Evolutionary conservation across 2,329 filamentous ascomycete genomes (phyloP).

Genomic region (Fusarium setosum): DNA sequence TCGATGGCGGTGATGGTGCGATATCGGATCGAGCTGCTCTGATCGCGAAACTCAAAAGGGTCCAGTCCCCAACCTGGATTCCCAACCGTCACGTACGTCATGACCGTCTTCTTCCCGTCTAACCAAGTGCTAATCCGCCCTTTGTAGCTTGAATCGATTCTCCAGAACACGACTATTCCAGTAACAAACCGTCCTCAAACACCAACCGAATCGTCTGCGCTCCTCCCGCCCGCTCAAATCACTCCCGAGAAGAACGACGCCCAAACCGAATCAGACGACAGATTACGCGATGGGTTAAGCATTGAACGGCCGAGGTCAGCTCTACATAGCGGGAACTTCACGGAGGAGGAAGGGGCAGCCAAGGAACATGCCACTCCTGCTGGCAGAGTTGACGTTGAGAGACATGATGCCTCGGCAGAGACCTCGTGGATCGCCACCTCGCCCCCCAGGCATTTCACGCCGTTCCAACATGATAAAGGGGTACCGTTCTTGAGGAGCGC

Average conservation of each 20-base stretch:
- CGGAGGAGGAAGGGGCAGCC: slow-evolving; percentile 49
- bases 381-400: slow-evolving; percentile 16
- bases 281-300: slow-evolving; percentile 65
- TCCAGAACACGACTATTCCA: slow-evolving; percentile 37
- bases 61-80: slow-evolving; percentile 80
- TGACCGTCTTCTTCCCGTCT: not conserved
- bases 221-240: slow-evolving; percentile 60
- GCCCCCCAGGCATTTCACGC: slow-evolving; percentile 63
- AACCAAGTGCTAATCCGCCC: slow-evolving; percentile 17
- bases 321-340: slow-evolving; percentile 76
- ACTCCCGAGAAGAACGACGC: slow-evolving; percentile 50
- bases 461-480: slow-evolving; percentile 57
- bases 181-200: slow-evolving; percentile 42
- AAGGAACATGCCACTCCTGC: slow-evolving; percentile 14
- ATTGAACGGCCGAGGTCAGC: slow-evolving; percentile 88
- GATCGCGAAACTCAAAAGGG: slow-evolving; percentile 85
- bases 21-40: slow-evolving; percentile 78
- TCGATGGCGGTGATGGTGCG: slow-evolving; percentile 43
- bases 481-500: slow-evolving; percentile 45
- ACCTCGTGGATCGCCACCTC: slow-evolving; percentile 66
- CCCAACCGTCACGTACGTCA: slow-evolving; percentile 69
- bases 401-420: slow-evolving; percentile 34
- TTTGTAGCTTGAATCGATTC: slow-evolving; percentile 52
- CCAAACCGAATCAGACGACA: slow-evolving; percentile 47
- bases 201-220: slow-evolving; percentile 50